These are phyloP conservation scores for Panus rudis DNA, from an alignment of 768 basidiomycete species.

Conservation along the genomic window DNA sequence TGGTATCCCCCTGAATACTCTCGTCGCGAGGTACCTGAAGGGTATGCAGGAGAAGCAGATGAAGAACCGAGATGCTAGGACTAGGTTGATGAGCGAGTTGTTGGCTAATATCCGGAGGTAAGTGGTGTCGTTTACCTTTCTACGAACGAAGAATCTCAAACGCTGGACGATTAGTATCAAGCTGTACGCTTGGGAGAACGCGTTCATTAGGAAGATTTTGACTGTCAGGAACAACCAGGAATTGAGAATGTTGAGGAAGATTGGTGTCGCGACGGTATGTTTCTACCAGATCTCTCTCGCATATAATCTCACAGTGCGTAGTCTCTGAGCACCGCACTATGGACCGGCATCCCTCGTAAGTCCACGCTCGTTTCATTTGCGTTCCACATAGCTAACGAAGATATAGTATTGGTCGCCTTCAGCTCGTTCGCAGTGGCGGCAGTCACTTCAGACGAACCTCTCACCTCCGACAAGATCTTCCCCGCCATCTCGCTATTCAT, in stretches of 20 bases:
- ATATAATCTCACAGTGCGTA: conserved; percentile 19
- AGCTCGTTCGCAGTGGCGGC: conserved; percentile 77
- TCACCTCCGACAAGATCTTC: conserved; percentile 91
- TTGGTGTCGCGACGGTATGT: conserved; percentile 66
- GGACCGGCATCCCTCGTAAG: conserved; percentile 60
- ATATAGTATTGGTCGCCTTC: conserved; percentile 63
- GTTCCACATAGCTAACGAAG: neutral
- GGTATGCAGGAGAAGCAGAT: conserved; percentile 82
- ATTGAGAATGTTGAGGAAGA: conserved; percentile 72
- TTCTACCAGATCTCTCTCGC: too few relatives aligned
- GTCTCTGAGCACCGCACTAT: conserved; percentile 56
- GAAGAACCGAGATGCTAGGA: conserved; percentile 85
- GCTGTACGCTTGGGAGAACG: conserved; percentile 91
- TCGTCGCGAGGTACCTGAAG: conserved; percentile 65
- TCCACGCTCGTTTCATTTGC: conserved; percentile 8
- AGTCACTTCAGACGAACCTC: conserved; percentile 47
- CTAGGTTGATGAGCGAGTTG: conserved; percentile 88
- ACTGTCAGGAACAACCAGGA: conserved; percentile 79
- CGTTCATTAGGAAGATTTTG: conserved; percentile 75
- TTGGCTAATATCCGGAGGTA: conserved; percentile 85
- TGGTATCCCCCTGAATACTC: conserved; percentile 68
- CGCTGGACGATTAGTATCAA: conserved; percentile 52
- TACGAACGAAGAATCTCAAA: neutral
- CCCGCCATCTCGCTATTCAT: conserved; percentile 91
- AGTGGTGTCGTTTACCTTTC: neutral